Evolutionary conservation across 129 eudicot genomes (phyloP).

Genomic region (Pulicaria dysenterica): DNA sequence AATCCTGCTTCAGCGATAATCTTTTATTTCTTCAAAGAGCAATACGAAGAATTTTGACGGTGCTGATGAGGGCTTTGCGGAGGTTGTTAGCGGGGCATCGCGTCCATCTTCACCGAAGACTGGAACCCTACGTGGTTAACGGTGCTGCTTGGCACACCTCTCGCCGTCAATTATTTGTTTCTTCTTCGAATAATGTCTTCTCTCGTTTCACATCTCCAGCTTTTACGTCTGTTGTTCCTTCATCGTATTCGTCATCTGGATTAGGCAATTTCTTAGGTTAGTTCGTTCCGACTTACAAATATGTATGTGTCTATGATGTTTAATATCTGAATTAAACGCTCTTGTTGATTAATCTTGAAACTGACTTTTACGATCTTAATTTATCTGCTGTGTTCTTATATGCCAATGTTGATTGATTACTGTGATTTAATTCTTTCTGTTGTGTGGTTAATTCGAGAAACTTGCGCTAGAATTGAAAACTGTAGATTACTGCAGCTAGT

Average conservation of each 20-base stretch:
- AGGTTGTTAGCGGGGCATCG: conserved; percentile 42
- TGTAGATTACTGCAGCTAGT: neutral
- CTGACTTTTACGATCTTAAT: neutral
- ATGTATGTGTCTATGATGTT: neutral
- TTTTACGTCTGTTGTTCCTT: conserved; percentile 18
- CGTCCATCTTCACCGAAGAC: conserved; percentile 23
- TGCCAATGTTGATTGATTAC: neutral
- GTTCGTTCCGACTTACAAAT: neutral
- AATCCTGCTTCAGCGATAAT: neutral
- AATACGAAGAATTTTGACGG: neutral
- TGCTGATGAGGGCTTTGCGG: conserved; percentile 44
- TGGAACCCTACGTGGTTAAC: conserved; percentile 29
- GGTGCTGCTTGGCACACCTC: conserved; percentile 23
- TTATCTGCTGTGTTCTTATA: neutral
- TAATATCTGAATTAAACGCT: too few species aligned
- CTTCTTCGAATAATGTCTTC: conserved; percentile 34
- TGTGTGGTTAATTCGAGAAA: conserved; percentile 2
- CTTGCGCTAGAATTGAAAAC: neutral
- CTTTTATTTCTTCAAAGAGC: neutral
- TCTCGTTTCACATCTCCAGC: conserved; percentile 31
- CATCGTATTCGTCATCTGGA: conserved; percentile 35
- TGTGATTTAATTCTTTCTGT: neutral
- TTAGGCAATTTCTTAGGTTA: conserved; percentile 47
- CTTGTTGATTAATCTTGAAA: too few species aligned
- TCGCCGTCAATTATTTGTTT: conserved; percentile 42